Base-by-base conservation (phyloP, 371 early-diverging fungal genomes). In the Synchytrium microbalum region DNA sequence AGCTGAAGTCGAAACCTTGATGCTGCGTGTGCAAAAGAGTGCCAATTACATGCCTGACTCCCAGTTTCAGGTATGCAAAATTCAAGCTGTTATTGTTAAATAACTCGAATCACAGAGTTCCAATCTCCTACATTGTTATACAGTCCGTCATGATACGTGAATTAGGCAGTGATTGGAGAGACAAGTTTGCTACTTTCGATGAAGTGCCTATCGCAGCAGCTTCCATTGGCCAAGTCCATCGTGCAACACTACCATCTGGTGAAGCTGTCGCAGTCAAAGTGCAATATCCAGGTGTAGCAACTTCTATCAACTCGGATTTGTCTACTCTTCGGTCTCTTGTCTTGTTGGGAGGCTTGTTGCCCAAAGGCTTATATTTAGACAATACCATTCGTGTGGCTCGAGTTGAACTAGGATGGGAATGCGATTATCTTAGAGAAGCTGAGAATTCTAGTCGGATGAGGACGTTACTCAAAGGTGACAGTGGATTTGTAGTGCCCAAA, bases 171-270 rank as follows among this genome's bases (percentile, higher is more conserved):
- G 81, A 88, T 32, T 98, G 96, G 96, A 75, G 77, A 57, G 62
- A 78, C 1, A 70, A 81, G 3, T 93, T 92, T 65, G 61, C 63
- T 13, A 63, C 71, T 3, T 94, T 96, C 70, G 84, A 84, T 56
- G 80, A 84, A 23, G 71, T 79, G 2, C 96, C 96, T 14, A 85
- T 93, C 64, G 96, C 96, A 0, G 96, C 96, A 19, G 97, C 97
- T 0, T 95, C 95, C 3, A 96, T 96, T 57, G 97, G 97, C 2
- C 96, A 96, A 76, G 97, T 96, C 0, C 97, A 96, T 67, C 75
- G 76, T 27, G 93, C 91, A 0, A 77, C 71, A n/a, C 58, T 87
- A 2, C 59, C 24, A 3, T 32, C 63, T 26, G 69, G 14, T 66
- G 71, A 10, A 72, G 75, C 0, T 68, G 92, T 96, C 0, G 96